Conservation (phyloP, 2,329 filamentous ascomycete genomes). For the Zymoseptoria brevis region DNA sequence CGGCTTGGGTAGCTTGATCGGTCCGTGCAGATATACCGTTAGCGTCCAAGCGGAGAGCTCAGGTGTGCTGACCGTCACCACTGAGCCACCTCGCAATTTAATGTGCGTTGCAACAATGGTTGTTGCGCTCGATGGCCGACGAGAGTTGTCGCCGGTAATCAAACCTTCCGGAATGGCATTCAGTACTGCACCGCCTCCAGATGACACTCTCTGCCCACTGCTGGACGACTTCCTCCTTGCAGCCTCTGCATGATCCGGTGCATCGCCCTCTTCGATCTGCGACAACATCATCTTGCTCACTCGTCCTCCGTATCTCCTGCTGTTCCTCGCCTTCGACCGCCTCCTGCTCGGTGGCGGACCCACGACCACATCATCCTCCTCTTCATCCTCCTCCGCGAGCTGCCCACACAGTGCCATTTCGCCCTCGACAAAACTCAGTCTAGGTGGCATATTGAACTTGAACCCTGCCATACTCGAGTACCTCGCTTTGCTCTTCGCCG, state of each 20-base stretch:
- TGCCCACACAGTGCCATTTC: constrained; percentile 8
- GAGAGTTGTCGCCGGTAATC: constrained; percentile 14
- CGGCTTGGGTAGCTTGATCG: constrained; percentile 33
- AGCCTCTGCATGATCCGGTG: neutral
- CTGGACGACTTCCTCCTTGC: neutral
- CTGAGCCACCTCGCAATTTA: constrained; percentile 28
- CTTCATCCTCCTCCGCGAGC: neutral
- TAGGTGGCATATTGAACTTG: constrained; percentile 17
- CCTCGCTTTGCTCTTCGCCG: neutral
- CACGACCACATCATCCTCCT: neutral
- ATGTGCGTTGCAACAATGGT: constrained; percentile 24
- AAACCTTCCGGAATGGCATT: constrained; percentile 19
- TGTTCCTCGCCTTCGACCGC: neutral
- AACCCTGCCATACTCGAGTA: constrained; percentile 8
- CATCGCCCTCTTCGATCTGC: constrained; percentile 15
- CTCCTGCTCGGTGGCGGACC: neutral
- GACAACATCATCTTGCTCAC: constrained; percentile 17
- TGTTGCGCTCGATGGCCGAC: constrained; percentile 13
- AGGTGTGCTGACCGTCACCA: constrained; percentile 29
- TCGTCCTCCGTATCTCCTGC: constrained; percentile 7
- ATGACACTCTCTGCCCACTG: neutral
- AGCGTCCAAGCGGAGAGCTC: constrained; percentile 29
- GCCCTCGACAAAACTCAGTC: constrained; percentile 18
- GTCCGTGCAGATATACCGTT: constrained; percentile 35
- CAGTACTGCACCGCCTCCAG: constrained; percentile 2